Base-by-base conservation (phyloP, 129 eudicot genomes). In the Silybum marianum region DNA sequence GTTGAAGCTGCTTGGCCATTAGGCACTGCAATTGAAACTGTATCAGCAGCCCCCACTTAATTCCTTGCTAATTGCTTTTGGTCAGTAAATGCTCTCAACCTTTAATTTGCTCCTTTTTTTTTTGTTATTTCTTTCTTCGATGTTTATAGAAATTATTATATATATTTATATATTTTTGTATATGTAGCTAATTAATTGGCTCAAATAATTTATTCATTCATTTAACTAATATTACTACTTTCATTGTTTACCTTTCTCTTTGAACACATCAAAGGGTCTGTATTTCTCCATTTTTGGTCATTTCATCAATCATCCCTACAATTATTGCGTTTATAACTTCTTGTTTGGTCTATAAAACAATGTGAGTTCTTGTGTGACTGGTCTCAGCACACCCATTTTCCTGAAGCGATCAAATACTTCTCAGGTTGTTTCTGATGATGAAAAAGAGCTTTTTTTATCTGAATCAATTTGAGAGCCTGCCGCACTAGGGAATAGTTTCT, bases 1-100 rank as follows among this genome's bases (percentile, higher is more conserved):
- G 97, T 92, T 51, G 97, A 92, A 87, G 97, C 97, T 18, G 97
- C 97, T 18, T 92, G 97, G 97, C 97, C 97, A 4, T 73, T 92
- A 34, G 97, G 97, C 83, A 92, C 95, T 85, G 97, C 97, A 78
- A 92, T 92, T 44, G 97, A 92, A 73, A 91, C 74, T 14, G 90
- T 87, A 4, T 92, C 97, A 78, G 65, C 81, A 78, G 9, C 65
- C 66, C 66, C 66, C 40, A 72, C 32, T 25, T 86, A 82, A 75
- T 11, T 11, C 22, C 60, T 48, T 2, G 13, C 14, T 51, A 48
- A 48, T 16, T 51, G 4, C 18, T 14, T 14, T 48, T 48, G 54
- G 54, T 44, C 54, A 48, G 60, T 58, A 14, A 58, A n/a, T 58
- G 22, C n/a, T 51, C 19, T n/a, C 2, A 40, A 40, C n/a, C n/a